Evolutionary conservation across 192 early-diverging fungal genomes (phyloP), one percentile per base, ranked within the genome.

Genomic region (Podila minutissima): DNA sequence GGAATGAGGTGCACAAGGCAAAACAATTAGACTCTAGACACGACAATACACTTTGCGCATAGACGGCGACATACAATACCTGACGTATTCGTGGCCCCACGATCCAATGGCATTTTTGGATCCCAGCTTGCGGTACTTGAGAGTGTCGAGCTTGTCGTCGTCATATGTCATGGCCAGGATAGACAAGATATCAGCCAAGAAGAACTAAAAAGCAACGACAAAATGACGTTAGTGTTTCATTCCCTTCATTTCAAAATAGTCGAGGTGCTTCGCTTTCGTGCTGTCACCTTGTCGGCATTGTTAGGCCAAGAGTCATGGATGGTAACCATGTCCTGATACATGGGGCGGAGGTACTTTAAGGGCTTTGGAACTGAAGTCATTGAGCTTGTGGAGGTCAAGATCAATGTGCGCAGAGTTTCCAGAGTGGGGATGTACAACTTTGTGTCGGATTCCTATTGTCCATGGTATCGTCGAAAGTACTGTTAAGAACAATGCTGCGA

Each of bases 291-390:
- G 85, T 95, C 90, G 76, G 92, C 88, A 22, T 69, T 83, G 69
- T 86, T 72, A 87, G 82, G 67, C 97, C 97, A 98, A 15, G 75
- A 82, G 17, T 91, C 89, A 71, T 93, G 94, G 29, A 96, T 82
- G 17, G 86, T 86, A 49, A 85, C 79, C 64, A 98, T 73, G 6
- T 89, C 87, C 57, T 78, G 74, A 83, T 97, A 98, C 66, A 96
- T 94, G 46, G 91, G 91, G 66, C 97, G 90, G 64, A 99, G 83
- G 72, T 94, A 99, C 85, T 99, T 99, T 75, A 99, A 90, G 29
- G 97, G 97, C 83, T 99, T 99, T 60, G 98, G 97, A 6, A 98
- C 98, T n/a, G 96, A 96, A 9, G 98, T 98, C 98, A 99, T 99
- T 53, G 98, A 99, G 66, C 93, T 94, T 5, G 97, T 96, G 10